Evolutionary conservation across 495 filamentous ascomycete species (phyloP).

Genomic region (Daldinia loculata): DNA sequence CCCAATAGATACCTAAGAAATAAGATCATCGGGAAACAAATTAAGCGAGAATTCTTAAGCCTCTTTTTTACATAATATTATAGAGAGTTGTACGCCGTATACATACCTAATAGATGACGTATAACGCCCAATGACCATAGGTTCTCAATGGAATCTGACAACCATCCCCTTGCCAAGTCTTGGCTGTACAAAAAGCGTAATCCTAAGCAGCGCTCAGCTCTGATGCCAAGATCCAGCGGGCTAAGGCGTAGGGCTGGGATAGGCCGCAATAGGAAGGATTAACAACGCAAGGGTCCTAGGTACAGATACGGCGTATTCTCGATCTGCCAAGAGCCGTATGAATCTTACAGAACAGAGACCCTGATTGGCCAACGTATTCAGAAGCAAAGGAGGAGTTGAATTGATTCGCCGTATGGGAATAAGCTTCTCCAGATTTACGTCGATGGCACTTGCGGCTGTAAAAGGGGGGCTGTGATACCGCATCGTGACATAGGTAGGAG

Average conservation of each 20-base stretch:
- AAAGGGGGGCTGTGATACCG: constrained; percentile 26
- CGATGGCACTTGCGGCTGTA: constrained; percentile 1
- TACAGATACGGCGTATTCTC: constrained; percentile 33
- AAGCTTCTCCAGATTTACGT: background rate
- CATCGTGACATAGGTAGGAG: background rate
- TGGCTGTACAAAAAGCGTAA: background rate
- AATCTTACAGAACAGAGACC: background rate
- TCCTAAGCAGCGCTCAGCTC: background rate
- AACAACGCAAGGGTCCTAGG: background rate
- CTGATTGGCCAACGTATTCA: constrained; percentile 18
- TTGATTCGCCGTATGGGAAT: constrained; percentile 7
- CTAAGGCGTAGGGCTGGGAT: constrained; percentile 15
- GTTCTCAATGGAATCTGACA: background rate
- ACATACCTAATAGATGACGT: background rate
- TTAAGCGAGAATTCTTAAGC: background rate
- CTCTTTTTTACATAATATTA: background rate
- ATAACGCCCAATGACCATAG: background rate
- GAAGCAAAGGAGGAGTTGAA: constrained; percentile 2
- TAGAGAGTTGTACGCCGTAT: background rate
- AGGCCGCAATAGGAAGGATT: constrained; percentile 11
- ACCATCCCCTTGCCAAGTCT: background rate
- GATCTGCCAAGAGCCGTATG: constrained; percentile 4
- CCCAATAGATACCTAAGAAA: background rate
- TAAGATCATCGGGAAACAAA: background rate
- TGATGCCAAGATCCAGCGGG: constrained; percentile 11